Evolutionary conservation across 768 basidiomycete genomes (phyloP), one percentile per base, ranked within the genome.

Genomic region (Suillus americanus): DNA sequence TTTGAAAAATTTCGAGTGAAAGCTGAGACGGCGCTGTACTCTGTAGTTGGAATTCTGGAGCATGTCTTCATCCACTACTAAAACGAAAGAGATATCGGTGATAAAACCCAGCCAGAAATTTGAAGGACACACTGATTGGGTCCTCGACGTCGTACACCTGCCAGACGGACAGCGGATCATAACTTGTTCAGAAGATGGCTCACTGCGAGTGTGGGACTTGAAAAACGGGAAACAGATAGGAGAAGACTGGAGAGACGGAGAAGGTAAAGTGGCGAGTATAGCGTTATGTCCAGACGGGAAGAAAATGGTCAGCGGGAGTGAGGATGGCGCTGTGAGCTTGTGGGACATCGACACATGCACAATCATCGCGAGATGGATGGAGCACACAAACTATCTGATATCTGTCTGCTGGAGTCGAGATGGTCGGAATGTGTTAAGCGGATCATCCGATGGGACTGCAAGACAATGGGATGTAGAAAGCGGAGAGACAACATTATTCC

Each of bases 331-430:
- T 8, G 50, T 51, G 50, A 51, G 28, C 16, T 51, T 51, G 50
- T 51, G 50, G 50, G 50, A 51, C 3, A 51, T 51, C 3, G 16
- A 28, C 25, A 51, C 25, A 18, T 16, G 50, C 50, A 51, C 28
- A 16, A 16, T 51, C 7, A 16, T 51, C 28, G 16, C 25, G 2
- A 51, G 9, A 28, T 51, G 25, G 50, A 51, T 28, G 3, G 50
- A 28, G 3, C 16, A 51, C 14, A 51, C 0, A 18, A 1, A 1
- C 3, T 8, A 16, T 51, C 3, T 0, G 1, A 3, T 30, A 6
- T 51, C 50, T 16, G 50, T 51, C 16, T 51, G 50, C 28, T 51
- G 50, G 50, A 51, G 50, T 8, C 16, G 50, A 51, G 50, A 51
- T 51, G 50, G 50, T 9, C 25, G 2, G 2, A 28, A 25, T 28